A percentile compares a stretch with the other conserved stretches of the same genome.
Conservation (phyloP, 1,284 basidiomycete genomes). For the Apiotrichum gracile region DNA sequence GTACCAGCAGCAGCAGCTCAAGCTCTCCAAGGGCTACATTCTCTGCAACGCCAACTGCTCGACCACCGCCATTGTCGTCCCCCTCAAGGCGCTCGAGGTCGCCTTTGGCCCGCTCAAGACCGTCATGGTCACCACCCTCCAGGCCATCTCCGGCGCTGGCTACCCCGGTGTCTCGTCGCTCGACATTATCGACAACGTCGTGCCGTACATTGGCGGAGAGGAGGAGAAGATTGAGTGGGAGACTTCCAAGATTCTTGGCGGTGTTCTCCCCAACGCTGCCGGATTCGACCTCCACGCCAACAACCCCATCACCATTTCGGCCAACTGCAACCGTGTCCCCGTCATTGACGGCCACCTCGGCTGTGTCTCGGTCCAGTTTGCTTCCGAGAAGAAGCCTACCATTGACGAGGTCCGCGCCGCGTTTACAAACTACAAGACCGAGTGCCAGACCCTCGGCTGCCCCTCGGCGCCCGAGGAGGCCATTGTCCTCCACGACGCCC, state of each 20-base stretch:
- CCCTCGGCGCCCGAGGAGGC: constrained; percentile 81
- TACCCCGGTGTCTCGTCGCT: constrained; percentile 90
- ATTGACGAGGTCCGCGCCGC: constrained; percentile 83
- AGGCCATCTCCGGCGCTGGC: constrained; percentile 94
- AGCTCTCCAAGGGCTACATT: constrained; percentile 83
- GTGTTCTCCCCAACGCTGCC: constrained; percentile 55
- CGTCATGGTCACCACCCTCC: constrained; percentile 88
- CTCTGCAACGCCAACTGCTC: constrained; percentile 99
- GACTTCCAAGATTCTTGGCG: constrained; percentile 92
- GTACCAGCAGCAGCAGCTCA: constrained; percentile 69
- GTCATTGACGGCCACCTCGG: constrained; percentile 90
- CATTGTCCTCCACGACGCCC: constrained; percentile 87
- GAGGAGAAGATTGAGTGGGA: constrained; percentile 97
- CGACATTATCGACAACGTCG: constrained; percentile 94
- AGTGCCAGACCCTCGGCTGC: constrained; percentile 71
- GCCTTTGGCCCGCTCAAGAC: constrained; percentile 89
- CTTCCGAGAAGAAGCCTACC: constrained; percentile 65
- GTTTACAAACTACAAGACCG: constrained; percentile 66
- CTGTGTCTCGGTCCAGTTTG: constrained; percentile 81
- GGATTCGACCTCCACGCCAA: constrained; percentile 76
- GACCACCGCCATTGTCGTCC: constrained; percentile 89
- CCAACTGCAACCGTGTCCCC: constrained; percentile 85
- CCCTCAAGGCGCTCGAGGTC: constrained; percentile 84
- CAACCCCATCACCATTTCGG: constrained; percentile 79
- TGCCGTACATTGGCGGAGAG: constrained; percentile 90